Percentiles rank a stretch among this genome's conserved stretches.
Conservation (phyloP, 441 rosid species). For the Breynia disticha region DNA sequence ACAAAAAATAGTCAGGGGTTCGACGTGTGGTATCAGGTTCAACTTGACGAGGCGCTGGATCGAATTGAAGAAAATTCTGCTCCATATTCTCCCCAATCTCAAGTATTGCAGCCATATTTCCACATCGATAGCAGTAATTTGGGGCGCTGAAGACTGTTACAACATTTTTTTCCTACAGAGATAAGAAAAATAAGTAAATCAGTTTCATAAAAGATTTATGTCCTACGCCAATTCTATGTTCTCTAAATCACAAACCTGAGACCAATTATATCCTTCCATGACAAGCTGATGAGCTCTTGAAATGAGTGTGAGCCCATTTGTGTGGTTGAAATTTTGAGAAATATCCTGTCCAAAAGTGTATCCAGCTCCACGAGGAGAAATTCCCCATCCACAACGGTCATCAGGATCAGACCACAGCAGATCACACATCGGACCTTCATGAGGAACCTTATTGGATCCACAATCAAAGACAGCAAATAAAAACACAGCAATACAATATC, state of each 20-base stretch:
- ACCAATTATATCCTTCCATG: slow-evolving; percentile 98
- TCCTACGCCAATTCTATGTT: neutral
- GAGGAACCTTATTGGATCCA: slow-evolving; percentile 94
- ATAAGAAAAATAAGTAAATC: neutral
- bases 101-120: slow-evolving; percentile 96
- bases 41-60: slow-evolving; percentile 95
- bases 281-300: slow-evolving; percentile 99
- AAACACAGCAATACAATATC: neutral
- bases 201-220: neutral
- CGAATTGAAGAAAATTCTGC: slow-evolving; percentile 92
- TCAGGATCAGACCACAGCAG: slow-evolving; percentile 98
- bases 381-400: slow-evolving; percentile 99
- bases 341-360: slow-evolving; percentile 97
- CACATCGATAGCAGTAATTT: slow-evolving; percentile 95
- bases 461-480: too few species aligned
- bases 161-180: slow-evolving; percentile 76
- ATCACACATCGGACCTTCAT: slow-evolving; percentile 99
- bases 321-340: slow-evolving; percentile 71
- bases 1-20: slow-evolving; percentile 99
- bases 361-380: slow-evolving; percentile 99
- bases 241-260: slow-evolving; percentile 50
- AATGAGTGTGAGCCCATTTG: slow-evolving; percentile 80
- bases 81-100: slow-evolving; percentile 99
- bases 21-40: slow-evolving; percentile 94
- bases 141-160: slow-evolving; percentile 98